Base-by-base conservation (phyloP, 2,329 filamentous ascomycete genomes). In the Xylaria digitata region DNA sequence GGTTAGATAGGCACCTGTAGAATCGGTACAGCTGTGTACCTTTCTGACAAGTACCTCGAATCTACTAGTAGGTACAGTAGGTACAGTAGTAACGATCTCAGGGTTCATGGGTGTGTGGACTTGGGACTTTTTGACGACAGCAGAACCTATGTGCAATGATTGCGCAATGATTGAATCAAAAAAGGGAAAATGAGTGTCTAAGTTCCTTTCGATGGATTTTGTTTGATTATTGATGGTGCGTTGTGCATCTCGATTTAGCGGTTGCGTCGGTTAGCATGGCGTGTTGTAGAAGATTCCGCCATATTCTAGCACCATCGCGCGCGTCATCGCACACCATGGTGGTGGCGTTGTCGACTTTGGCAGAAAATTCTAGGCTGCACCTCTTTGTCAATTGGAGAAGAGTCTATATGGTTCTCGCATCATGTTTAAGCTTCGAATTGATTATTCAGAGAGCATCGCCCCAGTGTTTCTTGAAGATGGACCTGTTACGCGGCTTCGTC, bases 321-420 rank as follows among this genome's bases (percentile, higher is more conserved):
- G 72, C 65, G n/a, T n/a, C 52, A 72, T 71, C 71, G 66, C 52
- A 69, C 7, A 34, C 32, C 32, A 34, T 34, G 7, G 32, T n/a
- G n/a, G 34, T 40, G 37, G 37, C 37, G 37, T 15, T 40, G 37
- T 40, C 45, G 11, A 13, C 34, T 37, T 2, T 6, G 11, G 11
- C 34, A 37, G 26, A 45, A 45, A 53, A 42, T 7, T 26, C 55
- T 49, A 46, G 26, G 54, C 49, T 21, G 3, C 30, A 48, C 8
- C 8, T 6, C 17, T 58, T 15, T 53, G 30, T 30, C 19, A 54
- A 30, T 23, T 11, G 9, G 53, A 56, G 67, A 69, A 65, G 2
- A 1, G 7, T 75, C 75, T 58, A 54, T 66, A 67, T 67, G 19
- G 23, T 79, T 80, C 78, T 70, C 75, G 67, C 61, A 69, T 54